Base-by-base conservation (phyloP, 257 asterid genomes). In the Solanum appendiculatum region DNA sequence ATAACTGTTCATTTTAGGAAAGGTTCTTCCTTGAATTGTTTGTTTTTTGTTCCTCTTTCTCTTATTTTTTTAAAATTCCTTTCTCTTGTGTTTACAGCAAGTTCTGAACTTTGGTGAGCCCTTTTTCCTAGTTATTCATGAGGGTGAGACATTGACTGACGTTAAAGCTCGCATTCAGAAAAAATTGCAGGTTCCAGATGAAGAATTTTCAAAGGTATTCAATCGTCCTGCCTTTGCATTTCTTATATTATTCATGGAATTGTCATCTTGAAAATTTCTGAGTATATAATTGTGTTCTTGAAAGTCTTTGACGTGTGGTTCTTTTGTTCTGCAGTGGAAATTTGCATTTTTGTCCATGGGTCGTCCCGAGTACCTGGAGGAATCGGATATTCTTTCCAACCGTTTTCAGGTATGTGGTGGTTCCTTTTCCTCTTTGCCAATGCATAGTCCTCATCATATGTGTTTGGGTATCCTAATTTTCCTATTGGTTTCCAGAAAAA, bases 41-140 rank as follows among this genome's bases (percentile, higher is more conserved):
- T n/a, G 39, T 27, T n/a, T 14, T 64, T 82, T 31, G 31, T 23
- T 63, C 33, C 82, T 46, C 39, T 10, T 9, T 42, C 27, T 72
- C 5, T 27, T 7, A 4, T 3, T 2, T 0, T 36, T 23, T n/a
- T 29, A 37, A 25, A 31, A 70, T 27, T 29, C 66, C 69, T 16
- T 31, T 68, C 1, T 31, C 20, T 7, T 75, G 64, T 78, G 66
- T 42, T 75, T 83, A 42, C 90, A 93, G 92, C 96, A 92, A 87
- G 89, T 91, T 31, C 93, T 91, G 87, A 91, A 90, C 90, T 94
- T 94, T 36, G 98, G 98, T 56, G 96, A 92, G 78, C 98, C 98
- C n/a, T 94, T 94, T 87, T 91, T 94, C 90, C 89, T 93, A 81
- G 91, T 90, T 86, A 92, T 94, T 91, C 95, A 92, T 86, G 98